phyloP scores from a whole-genome alignment of 2,329 filamentous ascomycete species.

The Pseudocercospora macadamiae region DNA sequence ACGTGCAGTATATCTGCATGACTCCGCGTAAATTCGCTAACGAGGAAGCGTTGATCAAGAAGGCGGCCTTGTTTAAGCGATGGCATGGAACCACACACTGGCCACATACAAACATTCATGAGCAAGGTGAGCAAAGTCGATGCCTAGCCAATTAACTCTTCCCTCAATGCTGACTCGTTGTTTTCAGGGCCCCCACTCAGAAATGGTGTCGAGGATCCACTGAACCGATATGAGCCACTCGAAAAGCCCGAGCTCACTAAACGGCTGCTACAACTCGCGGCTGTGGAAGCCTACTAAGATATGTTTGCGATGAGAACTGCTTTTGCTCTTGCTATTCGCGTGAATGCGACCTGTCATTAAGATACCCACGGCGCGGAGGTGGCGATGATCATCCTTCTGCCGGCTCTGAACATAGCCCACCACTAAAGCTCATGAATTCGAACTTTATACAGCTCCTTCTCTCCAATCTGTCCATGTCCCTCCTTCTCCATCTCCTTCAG shows the following conservation, averaged over 20 bases:
- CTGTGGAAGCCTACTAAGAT: slow-evolving; percentile 34
- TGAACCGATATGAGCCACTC: slow-evolving; percentile 43
- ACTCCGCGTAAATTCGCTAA: slow-evolving; percentile 43
- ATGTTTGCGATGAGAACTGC: not conserved
- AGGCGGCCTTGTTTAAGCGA: slow-evolving; percentile 40
- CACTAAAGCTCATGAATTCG: slow-evolving; percentile 9
- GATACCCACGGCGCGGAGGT: slow-evolving; percentile 2
- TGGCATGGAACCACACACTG: slow-evolving; percentile 45
- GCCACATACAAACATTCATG: slow-evolving; percentile 47
- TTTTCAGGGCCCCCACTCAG: slow-evolving; percentile 44
- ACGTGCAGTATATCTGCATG: slow-evolving; percentile 39
- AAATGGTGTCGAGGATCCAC: slow-evolving; percentile 42
- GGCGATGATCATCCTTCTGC: too few relatives aligned
- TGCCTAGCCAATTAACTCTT: too few relatives aligned
- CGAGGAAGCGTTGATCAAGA: slow-evolving; percentile 38
- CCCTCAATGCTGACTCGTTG: too few relatives aligned
- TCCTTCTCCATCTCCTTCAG: slow-evolving; percentile 26
- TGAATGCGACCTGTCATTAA: slow-evolving; percentile 21
- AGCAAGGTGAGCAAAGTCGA: too few relatives aligned
- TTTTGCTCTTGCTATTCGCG: slow-evolving; percentile 9
- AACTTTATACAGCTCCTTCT: slow-evolving; percentile 25
- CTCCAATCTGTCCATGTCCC: slow-evolving; percentile 20
- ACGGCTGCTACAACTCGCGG: slow-evolving; percentile 41
- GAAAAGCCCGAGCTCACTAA: slow-evolving; percentile 44
- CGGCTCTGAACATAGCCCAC: not conserved